Base-by-base conservation (phyloP, 2,329 filamentous ascomycete genomes). In the Stemphylium beticola region DNA sequence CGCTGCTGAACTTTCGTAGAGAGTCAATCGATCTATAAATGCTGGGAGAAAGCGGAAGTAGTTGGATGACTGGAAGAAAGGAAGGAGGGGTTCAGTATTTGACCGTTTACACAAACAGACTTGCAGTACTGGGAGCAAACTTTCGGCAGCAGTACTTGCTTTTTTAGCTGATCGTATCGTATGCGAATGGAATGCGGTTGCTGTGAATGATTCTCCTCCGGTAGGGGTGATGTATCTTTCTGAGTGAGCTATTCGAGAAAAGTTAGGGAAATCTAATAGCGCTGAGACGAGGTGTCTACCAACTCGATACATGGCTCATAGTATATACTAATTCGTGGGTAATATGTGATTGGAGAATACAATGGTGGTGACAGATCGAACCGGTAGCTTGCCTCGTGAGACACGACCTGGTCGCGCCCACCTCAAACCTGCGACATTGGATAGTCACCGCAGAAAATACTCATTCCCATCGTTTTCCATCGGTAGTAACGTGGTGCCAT, bases 331-430 rank as follows among this genome's bases (percentile, higher is more conserved):
- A 3, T 22, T 4, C 9, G 24, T 24, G 10, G 9, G 26, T 9
- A 11, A 7, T 29, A 29, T 11, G 17, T 14, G 17, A 40, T 12
- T 10, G 41, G 6, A 9, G 14, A 34, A 40, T 26, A 29, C 50
- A 32, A 49, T 24, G 8, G 52, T 45, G 57, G 59, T 64, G 45
- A 55, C 56, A 62, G 57, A 60, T 50, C 57, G 37, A 39, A 18
- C 40, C 15, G 37, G 15, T 32, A n/a, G 6, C 15, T 17, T 26
- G 37, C 17, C 14, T 37, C 26, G 26, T 22, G 44, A 55, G 53
- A 54, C 51, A 38, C 43, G 24, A 53, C 39, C 40, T n/a, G 50
- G 57, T 55, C 42, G 49, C 36, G 49, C 51, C 44, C 53, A 53
- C 51, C 41, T 36, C 37, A 42, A 32, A 43, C 38, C 33, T 49